A percentile compares a stretch with the other conserved stretches of the same genome.
Conservation (phyloP, 805 yeast species). For the Candida schatavii region DNA sequence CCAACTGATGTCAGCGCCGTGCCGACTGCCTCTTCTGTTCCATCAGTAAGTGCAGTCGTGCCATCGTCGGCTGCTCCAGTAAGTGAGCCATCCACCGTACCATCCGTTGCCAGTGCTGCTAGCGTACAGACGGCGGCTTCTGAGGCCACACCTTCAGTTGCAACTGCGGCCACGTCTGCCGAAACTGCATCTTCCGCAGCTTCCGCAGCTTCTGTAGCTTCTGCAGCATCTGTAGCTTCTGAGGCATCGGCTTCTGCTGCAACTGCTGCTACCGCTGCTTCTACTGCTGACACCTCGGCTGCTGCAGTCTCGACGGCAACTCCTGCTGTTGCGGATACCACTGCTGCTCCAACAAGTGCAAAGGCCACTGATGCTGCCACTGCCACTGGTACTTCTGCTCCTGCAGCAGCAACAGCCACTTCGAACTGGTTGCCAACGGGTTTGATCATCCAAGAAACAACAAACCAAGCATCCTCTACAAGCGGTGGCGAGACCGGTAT, state of each 20-base stretch:
- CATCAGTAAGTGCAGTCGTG: conserved; percentile 4
- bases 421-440: conserved; percentile 36
- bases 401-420: conserved; percentile 10
- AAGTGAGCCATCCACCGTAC: conserved; percentile 1
- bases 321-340: conserved; percentile 7
- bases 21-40: conserved; percentile 4
- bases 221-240: conserved; percentile 9
- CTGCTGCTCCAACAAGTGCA: neutral
- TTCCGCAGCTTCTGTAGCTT: conserved; percentile 1
- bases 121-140: conserved; percentile 5
- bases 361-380: conserved; percentile 6
- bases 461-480: conserved; percentile 12
- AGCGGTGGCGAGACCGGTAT: conserved; percentile 14
- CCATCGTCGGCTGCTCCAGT: conserved; percentile 4
- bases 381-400: conserved; percentile 7
- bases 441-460: conserved; percentile 23
- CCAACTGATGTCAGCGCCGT: conserved; percentile 1
- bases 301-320: conserved; percentile 4
- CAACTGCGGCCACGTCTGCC: conserved; percentile 6
- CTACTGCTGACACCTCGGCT: conserved; percentile 8
- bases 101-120: neutral
- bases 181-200: conserved; percentile 3
- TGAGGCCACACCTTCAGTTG: conserved; percentile 5
- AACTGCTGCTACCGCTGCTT: conserved; percentile 12
- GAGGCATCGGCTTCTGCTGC: conserved; percentile 5